Evolutionary conservation across 1,139 yeast species (phyloP), one percentile per base, ranked within the genome.

Genomic region (Schwanniomyces etchellsii): DNA sequence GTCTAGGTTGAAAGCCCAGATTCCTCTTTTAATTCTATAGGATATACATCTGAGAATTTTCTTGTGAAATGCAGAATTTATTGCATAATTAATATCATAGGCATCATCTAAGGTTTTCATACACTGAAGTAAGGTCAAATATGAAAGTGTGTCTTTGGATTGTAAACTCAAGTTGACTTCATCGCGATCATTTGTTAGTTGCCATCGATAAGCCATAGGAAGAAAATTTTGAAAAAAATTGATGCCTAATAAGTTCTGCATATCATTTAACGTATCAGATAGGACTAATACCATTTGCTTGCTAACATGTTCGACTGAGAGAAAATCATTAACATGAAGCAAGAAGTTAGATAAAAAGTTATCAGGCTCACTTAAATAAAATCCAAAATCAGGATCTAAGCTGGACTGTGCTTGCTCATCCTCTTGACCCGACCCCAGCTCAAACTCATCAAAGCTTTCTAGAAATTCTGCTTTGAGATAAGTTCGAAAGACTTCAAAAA

Each of bases 201-300:
- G 56, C 77, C 78, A 72, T 37, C 63, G 64, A 38, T 59, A 61
- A 42, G 70, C 67, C 42, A 62, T 70, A 4, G 77, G 73, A 5
- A 72, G 40, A 30, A 63, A 69, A 42, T 70, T 70, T 36, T 53
- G 56, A 11, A 68, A 42, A 24, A 71, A 65, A 39, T 73, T 73
- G 32, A 70, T 47, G 2, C 78, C 79, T 35, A 64, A 60, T 18
- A 55, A 55, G 2, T 43, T 36, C 12, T 57, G 38, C 40, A 71
- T 44, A 15, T 49, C 45, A 11, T 51, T 51, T 24, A 70, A 39
- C 3, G 59, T 47, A 1, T 42, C 40, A 2, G 57, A 42, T 20
- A 70, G 38, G 13, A 47, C 29, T 3, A 37, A 37, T 9, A 50
- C 52, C 25, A 50, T 45, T 29, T 47, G 47, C 2, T 52, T 35